Conservation (phyloP, 2,329 filamentous ascomycete species). For the Thielaviopsis ethacetica region DNA sequence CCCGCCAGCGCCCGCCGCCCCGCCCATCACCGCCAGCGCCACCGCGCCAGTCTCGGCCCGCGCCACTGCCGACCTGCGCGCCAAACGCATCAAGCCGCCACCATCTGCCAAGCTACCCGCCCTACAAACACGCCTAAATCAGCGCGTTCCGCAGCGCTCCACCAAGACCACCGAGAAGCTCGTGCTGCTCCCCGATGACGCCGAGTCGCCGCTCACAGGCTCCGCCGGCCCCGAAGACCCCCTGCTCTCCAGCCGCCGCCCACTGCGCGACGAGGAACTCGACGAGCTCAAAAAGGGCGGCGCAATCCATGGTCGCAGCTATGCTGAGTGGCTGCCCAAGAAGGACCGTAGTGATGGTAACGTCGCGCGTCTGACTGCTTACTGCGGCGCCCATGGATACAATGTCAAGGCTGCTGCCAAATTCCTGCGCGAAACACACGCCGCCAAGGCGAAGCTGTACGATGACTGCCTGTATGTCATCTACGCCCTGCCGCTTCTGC, state of each 20-base stretch:
- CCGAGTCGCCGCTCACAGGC: constrained; percentile 28
- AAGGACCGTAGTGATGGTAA: constrained; percentile 63
- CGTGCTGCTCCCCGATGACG: constrained; percentile 73
- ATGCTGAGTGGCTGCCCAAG: constrained; percentile 86
- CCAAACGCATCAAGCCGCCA: constrained; percentile 10
- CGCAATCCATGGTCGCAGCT: constrained; percentile 61
- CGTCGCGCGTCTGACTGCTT: constrained; percentile 79
- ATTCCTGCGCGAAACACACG: constrained; percentile 76
- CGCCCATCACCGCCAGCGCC: constrained; percentile 21
- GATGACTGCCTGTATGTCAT: constrained; percentile 95
- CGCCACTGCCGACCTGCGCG: constrained; percentile 17
- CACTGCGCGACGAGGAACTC: constrained; percentile 51
- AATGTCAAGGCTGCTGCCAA: constrained; percentile 77
- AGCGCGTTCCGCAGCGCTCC: constrained; percentile 62
- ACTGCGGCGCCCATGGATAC: constrained; percentile 89
- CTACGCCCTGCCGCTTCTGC: constrained; percentile 79
- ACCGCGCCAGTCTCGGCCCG: constrained; percentile 20
- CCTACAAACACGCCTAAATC: constrained; percentile 29
- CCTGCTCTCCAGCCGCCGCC: constrained; percentile 20
- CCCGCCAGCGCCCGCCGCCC: constrained; percentile 34
- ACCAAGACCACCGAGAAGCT: constrained; percentile 94
- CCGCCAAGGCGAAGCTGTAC: constrained; percentile 87
- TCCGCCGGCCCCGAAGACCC: constrained; percentile 19
- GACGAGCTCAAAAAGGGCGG: constrained; percentile 46
- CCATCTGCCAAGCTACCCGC: constrained; percentile 14